Base-by-base conservation (phyloP, 495 filamentous ascomycete species). In the Penicillium flavigenum region DNA sequence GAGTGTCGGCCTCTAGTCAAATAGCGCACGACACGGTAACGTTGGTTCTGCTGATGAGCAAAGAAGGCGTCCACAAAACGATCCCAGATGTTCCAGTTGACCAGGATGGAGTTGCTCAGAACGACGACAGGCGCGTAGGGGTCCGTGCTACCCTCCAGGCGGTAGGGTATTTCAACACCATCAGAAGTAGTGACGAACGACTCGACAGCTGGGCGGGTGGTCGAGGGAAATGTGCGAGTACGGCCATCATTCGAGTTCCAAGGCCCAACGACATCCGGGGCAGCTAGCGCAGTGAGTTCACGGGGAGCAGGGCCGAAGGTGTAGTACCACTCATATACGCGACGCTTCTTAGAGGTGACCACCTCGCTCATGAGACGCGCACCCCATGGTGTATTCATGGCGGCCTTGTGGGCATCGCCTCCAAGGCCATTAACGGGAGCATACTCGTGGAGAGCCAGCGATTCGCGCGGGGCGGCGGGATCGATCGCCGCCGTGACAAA, bases 71-170 rank as follows among this genome's bases (percentile, higher is more conserved):
- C 72, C 12, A 91, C 72, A 62, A 92, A 85, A 16, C 74, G 74
- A 63, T 92, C 86, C 90, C 90, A 94, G 78, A 94, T 92, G 72
- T 79, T 78, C 62, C 82, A 79, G 11, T 83, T 80, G 4, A 86
- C 86, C 0, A 94, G 82, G 50, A 94, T 86, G 5, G 85, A 88
- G 76, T 92, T 92, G 69, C 78, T 80, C 54, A 90, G 84, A 34
- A 89, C 82, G 29, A 94, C 80, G 0, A 86, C 79, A 0, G 88
- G 89, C 1, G 87, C 86, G 12, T 78, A 60, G 0, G 83, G 83
- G 54, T 85, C 79, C 10, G 82, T 70, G 67, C 80, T 85, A 32
- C 90, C 89, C 66, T 90, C 87, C n/a, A 94, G 76, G 10, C 86
- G 79, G 70, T 89, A 92, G 6, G 85, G 83, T 16, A 92, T 79